A percentile compares a stretch with the other conserved stretches of the same genome.
Conservation (phyloP, 2,329 filamentous ascomycete species). For the Penicillium fuscoglaucum region DNA sequence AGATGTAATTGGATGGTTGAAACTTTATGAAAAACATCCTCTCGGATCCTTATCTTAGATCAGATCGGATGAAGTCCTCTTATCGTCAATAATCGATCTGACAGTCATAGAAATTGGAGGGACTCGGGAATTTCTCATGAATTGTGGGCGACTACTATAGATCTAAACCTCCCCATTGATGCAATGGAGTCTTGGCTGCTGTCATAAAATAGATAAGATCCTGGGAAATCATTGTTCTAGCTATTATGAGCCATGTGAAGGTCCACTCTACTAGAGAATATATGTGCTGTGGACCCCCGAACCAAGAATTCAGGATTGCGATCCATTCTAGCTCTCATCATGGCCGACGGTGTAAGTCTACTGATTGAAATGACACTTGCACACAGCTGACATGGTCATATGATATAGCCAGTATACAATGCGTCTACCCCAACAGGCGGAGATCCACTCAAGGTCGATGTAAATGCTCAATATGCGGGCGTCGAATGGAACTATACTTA, state of each 20-base stretch:
- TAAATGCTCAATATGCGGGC: slow-evolving; percentile 60
- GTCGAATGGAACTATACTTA: slow-evolving; percentile 64
- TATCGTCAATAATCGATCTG: background rate
- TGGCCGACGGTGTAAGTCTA: slow-evolving; percentile 14
- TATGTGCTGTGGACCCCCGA: slow-evolving; percentile 2
- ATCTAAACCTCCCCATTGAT: background rate
- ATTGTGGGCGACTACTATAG: background rate
- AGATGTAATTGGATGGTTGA: slow-evolving; percentile 16
- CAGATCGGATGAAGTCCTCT: background rate
- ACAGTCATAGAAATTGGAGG: slow-evolving; percentile 1
- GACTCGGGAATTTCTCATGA: background rate
- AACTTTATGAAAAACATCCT: background rate
- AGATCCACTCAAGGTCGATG: slow-evolving; percentile 54
- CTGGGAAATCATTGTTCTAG: background rate
- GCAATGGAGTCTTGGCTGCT: background rate
- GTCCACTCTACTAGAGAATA: background rate
- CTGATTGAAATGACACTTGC: background rate
- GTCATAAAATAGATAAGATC: slow-evolving; percentile 2
- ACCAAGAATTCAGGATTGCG: background rate
- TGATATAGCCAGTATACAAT: slow-evolving; percentile 38
- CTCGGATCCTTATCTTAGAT: slow-evolving; percentile 15
- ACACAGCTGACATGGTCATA: slow-evolving; percentile 1
- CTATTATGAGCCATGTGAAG: background rate
- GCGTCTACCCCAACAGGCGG: slow-evolving; percentile 53
- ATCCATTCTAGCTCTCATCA: slow-evolving; percentile 1